phyloP scores from a whole-genome alignment of 2,329 filamentous ascomycete species.

The Venturia carpophila region DNA sequence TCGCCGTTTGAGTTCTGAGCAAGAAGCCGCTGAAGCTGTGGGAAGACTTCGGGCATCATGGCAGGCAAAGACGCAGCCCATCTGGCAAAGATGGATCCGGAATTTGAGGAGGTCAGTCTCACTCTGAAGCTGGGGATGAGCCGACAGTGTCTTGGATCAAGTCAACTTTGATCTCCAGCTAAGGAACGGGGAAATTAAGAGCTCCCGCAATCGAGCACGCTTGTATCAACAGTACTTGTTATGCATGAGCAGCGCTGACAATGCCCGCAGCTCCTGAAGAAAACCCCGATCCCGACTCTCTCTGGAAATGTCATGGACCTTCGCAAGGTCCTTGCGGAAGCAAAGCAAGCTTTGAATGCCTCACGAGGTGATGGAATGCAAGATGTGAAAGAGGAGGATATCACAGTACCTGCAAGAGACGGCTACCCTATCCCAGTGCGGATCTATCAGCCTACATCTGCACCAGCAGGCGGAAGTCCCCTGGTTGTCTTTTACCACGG shows the following conservation, averaged over 20 bases:
- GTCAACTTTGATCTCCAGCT: background rate
- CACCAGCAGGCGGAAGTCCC: conserved; percentile 21
- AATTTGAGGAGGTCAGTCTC: conserved; percentile 17
- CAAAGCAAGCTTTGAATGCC: conserved; percentile 6
- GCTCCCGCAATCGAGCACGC: background rate
- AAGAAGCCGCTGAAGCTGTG: background rate
- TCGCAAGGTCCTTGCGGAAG: background rate
- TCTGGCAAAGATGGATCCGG: conserved; percentile 19
- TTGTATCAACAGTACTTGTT: too few species aligned
- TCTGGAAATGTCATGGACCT: conserved; percentile 4
- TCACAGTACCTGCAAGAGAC: conserved; percentile 16
- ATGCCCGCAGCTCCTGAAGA: conserved; percentile 8
- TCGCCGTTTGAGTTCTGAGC: conserved; percentile 2
- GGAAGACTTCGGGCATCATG: conserved; percentile 4
- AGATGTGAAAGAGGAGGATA: conserved; percentile 16
- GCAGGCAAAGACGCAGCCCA: conserved; percentile 15
- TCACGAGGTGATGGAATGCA: background rate
- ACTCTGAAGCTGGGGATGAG: background rate
- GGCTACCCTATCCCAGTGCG: conserved; percentile 17
- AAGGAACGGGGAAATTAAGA: background rate
- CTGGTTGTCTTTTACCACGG: conserved; percentile 35
- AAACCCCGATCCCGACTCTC: background rate
- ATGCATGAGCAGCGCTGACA: background rate
- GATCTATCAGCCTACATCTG: conserved; percentile 16
- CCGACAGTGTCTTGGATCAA: background rate